phyloP scores from a whole-genome alignment of 2,329 filamentous ascomycete genomes.

The Alternaria arbusti region DNA sequence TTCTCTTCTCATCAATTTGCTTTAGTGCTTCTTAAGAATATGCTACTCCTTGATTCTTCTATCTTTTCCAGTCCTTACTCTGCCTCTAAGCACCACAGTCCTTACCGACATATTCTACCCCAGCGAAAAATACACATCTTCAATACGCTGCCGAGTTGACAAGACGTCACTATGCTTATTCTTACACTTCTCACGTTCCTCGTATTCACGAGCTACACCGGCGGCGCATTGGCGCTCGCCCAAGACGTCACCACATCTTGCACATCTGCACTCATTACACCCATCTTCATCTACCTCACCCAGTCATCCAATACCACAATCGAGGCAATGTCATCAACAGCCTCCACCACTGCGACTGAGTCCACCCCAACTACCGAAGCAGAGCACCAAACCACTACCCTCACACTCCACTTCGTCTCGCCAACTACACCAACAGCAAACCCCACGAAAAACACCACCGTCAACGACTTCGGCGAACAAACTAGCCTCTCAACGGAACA shows the following conservation, averaged over 20 bases:
- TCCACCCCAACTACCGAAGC: neutral
- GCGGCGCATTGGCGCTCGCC: neutral
- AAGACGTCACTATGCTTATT: neutral
- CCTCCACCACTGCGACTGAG: neutral
- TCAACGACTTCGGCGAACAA: neutral
- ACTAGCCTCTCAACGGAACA: neutral
- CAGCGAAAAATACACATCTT: neutral
- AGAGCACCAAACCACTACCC: neutral
- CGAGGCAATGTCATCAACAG: neutral
- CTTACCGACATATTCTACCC: neutral
- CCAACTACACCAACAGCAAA: neutral
- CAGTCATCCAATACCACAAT: neutral
- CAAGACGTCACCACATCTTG: neutral
- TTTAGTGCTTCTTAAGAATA: neutral
- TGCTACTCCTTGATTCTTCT: neutral
- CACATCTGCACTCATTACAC: neutral
- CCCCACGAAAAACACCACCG: neutral
- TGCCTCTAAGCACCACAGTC: neutral
- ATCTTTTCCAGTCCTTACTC: neutral
- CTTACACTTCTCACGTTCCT: neutral
- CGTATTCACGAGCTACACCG: neutral
- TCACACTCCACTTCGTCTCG: neutral
- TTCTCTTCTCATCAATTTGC: neutral
- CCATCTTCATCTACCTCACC: neutral
- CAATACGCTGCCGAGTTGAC: neutral